Percentiles rank a stretch among this genome's conserved stretches.
These are phyloP conservation scores for Lupinus albus DNA, from an alignment of 306 rosid genomes.

Conservation along the genomic window DNA sequence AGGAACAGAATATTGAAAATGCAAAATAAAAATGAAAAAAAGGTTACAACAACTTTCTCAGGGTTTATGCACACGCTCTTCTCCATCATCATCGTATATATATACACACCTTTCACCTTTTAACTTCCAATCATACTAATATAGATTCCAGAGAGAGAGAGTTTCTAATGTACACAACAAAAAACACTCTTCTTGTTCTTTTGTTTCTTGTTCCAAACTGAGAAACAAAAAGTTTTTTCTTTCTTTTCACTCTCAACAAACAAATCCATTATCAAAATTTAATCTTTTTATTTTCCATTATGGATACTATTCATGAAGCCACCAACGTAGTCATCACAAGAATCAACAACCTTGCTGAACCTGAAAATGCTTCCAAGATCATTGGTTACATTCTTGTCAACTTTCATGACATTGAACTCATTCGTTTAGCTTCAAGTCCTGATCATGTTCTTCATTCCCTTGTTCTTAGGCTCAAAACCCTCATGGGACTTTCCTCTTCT, in stretches of 20 bases:
- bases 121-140: too few relatives aligned
- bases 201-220: neutral
- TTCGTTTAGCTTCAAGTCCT: constrained; percentile 61
- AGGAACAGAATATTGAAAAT: too few relatives aligned
- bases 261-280: neutral
- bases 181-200: too few relatives aligned
- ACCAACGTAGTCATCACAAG: constrained; percentile 54
- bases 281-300: constrained; percentile 32
- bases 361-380: constrained; percentile 68
- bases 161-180: neutral
- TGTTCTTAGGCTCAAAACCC: constrained; percentile 55
- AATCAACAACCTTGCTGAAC: constrained; percentile 57
- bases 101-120: too few relatives aligned
- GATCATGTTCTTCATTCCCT: constrained; percentile 55
- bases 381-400: constrained; percentile 64
- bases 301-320: constrained; percentile 66
- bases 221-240: neutral
- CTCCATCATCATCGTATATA: too few relatives aligned
- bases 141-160: too few relatives aligned
- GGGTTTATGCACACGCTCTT: neutral
- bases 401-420: constrained; percentile 60
- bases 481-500: constrained; percentile 47
- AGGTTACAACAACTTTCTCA: neutral
- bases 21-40: too few relatives aligned
- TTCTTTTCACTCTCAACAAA: neutral